Base-by-base conservation (phyloP, 176 grass and related monocot species). In the Hyparrhenia diplandra region DNA sequence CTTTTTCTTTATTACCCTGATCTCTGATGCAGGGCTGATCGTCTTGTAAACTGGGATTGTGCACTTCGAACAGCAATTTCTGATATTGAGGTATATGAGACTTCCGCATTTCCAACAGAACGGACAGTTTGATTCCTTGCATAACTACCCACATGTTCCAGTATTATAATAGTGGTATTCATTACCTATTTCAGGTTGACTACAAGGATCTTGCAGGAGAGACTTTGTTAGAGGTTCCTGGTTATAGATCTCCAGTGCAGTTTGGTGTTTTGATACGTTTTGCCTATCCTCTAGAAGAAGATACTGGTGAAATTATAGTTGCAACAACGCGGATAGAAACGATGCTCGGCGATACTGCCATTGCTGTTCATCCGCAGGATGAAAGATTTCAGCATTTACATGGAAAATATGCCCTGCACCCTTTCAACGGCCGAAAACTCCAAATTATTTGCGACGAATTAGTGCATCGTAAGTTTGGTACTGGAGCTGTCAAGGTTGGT, bases 11-110 rank as follows among this genome's bases (percentile, higher is more conserved):
- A 20, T 45, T 80, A 14, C 28, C 78, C 20, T n/a, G 52, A 23
- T 57, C 45, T 64, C 63, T 73, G 52, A 55, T 74, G 43, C 76
- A 94, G 92, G 57, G 92, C 88, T 77, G 77, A 97, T 75, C 92
- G 85, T 45, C 85, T 97, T 75, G 94, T 97, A 9, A 97, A 97
- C 85, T 97, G 94, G 94, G 94, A 97, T 85, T 97, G 94, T 83
- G 92, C 87, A 24, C 64, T 97, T 76, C 85, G 78, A 74, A 97
- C 92, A 43, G 90, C 94, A 87, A 94, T 97, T 82, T 97, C 94
- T 68, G 91, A 94, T 83, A 89, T 94, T 55, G 95, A 97, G 92
- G 71, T 61, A 41, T 4, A 24, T 7, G n/a, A 57, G 51, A 7
- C 18, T 24, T 23, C 49, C 36, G 60, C 52, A 76, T 18, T 59